Evolutionary conservation across 106 monocot genomes (phyloP).

Genomic region (Gastrodia elata): DNA sequence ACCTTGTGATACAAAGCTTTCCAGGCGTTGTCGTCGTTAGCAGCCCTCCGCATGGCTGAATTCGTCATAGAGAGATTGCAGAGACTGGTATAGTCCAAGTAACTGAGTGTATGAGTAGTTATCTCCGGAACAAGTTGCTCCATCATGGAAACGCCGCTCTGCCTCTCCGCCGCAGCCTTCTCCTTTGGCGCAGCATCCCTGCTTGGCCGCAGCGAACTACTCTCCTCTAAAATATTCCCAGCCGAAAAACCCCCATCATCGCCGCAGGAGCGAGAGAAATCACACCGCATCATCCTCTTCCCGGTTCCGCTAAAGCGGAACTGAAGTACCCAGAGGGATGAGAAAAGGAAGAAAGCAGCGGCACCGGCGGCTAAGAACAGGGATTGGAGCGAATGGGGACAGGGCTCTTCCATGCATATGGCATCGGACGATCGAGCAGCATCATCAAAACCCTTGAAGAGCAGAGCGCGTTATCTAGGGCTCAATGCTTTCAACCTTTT

Average conservation of each 20-base stretch:
- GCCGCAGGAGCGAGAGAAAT: slow-evolving; percentile 15
- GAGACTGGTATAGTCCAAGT: slow-evolving; percentile 47
- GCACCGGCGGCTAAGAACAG: slow-evolving; percentile 13
- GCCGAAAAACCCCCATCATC: not conserved
- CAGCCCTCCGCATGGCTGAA: slow-evolving; percentile 57
- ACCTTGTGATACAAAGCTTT: slow-evolving; percentile 59
- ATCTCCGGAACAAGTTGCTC: slow-evolving; percentile 70
- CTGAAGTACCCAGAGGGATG: slow-evolving; percentile 1
- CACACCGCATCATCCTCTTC: slow-evolving; percentile 7
- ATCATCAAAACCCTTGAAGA: slow-evolving; percentile 6
- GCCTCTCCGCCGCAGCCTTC: slow-evolving; percentile 19
- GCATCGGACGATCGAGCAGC: slow-evolving; percentile 8
- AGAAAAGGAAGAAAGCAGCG: slow-evolving; percentile 9
- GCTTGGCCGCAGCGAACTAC: slow-evolving; percentile 3
- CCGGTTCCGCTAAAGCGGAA: not conserved
- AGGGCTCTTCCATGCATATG: slow-evolving; percentile 8
- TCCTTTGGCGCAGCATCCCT: slow-evolving; percentile 15
- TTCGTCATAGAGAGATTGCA: slow-evolving; percentile 60
- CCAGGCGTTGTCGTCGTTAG: slow-evolving; percentile 60
- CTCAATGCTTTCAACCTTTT: not conserved
- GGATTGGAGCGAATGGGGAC: not conserved
- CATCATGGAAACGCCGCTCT: slow-evolving; percentile 46
- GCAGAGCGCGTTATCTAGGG: not conserved
- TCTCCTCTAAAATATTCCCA: slow-evolving; percentile 1
- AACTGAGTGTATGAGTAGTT: slow-evolving; percentile 52